phyloP scores from a whole-genome alignment of 208 protist genomes.

The Angomonas ambiguus region DNA sequence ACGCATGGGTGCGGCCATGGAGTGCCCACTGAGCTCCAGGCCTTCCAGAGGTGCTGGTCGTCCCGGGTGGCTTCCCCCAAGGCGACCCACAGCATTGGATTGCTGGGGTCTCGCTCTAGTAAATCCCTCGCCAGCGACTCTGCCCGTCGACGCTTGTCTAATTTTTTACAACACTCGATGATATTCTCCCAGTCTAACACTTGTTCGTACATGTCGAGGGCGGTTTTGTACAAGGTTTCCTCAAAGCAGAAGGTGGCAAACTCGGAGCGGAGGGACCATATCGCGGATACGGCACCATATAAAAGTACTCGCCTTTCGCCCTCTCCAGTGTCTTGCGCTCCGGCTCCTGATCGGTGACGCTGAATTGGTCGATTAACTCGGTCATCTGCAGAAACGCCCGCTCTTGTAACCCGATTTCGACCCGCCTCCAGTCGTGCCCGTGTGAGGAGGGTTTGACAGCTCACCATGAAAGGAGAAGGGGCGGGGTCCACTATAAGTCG shows the following conservation, averaged over 20 bases:
- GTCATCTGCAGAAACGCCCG: slow-evolving; percentile 87
- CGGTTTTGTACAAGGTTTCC: slow-evolving; percentile 81
- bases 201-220: slow-evolving; percentile 85
- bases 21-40: slow-evolving; percentile 85
- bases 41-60: slow-evolving; percentile 78
- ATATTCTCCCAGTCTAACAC: slow-evolving; percentile 86
- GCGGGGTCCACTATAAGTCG: slow-evolving; percentile 74
- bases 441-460: slow-evolving; percentile 67
- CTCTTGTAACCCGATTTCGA: slow-evolving; percentile 77
- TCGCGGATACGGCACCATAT: slow-evolving; percentile 76
- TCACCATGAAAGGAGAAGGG: slow-evolving; percentile 67
- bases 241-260: slow-evolving; percentile 84
- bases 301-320: slow-evolving; percentile 72
- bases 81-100: slow-evolving; percentile 87
- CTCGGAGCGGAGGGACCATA: slow-evolving; percentile 78
- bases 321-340: slow-evolving; percentile 39
- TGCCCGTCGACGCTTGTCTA: slow-evolving; percentile 83
- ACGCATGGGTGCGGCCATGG: slow-evolving; percentile 84
- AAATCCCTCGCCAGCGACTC: slow-evolving; percentile 83
- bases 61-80: slow-evolving; percentile 87
- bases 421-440: slow-evolving; percentile 70
- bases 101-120: slow-evolving; percentile 74
- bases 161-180: slow-evolving; percentile 85
- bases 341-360: slow-evolving; percentile 37
- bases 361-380: slow-evolving; percentile 85